A percentile compares a stretch with the other conserved stretches of the same genome.
phyloP scores from a whole-genome alignment of 345 rosid genomes.

The Hypericum perforatum region DNA sequence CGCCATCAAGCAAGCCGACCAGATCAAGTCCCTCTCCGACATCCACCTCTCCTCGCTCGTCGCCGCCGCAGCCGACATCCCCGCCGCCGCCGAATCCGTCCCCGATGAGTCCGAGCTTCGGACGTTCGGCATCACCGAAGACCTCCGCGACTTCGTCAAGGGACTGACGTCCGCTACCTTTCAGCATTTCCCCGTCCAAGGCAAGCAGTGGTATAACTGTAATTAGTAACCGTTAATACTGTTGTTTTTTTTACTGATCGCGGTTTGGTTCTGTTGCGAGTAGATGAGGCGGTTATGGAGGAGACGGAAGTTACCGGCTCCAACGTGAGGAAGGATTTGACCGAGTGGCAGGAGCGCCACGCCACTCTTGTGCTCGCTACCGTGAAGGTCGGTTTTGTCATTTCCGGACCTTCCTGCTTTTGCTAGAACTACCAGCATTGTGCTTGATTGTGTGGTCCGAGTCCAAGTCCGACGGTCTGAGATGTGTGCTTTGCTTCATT shows the following conservation, averaged over 20 bases:
- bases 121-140: slow-evolving; percentile 74
- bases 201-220: slow-evolving; percentile 12
- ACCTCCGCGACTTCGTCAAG: slow-evolving; percentile 69
- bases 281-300: slow-evolving; percentile 38
- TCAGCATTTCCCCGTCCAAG: slow-evolving; percentile 67
- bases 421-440: background rate
- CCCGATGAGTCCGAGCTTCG: slow-evolving; percentile 43
- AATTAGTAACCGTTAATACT: background rate
- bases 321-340: slow-evolving; percentile 81
- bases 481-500: background rate
- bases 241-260: background rate
- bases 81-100: slow-evolving; percentile 6
- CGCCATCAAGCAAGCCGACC: slow-evolving; percentile 85
- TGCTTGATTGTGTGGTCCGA: background rate
- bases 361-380: slow-evolving; percentile 85
- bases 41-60: slow-evolving; percentile 52
- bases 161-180: slow-evolving; percentile 76
- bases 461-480: background rate
- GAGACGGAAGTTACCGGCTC: slow-evolving; percentile 35
- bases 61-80: slow-evolving; percentile 30
- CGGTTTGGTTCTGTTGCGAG: slow-evolving; percentile 12
- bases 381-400: slow-evolving; percentile 46
- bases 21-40: slow-evolving; percentile 66
- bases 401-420: background rate
- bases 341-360: slow-evolving; percentile 93